These are phyloP conservation scores for Rhodosporidiobolus odoratus DNA, from an alignment of 768 basidiomycete species.

Conservation along the genomic window DNA sequence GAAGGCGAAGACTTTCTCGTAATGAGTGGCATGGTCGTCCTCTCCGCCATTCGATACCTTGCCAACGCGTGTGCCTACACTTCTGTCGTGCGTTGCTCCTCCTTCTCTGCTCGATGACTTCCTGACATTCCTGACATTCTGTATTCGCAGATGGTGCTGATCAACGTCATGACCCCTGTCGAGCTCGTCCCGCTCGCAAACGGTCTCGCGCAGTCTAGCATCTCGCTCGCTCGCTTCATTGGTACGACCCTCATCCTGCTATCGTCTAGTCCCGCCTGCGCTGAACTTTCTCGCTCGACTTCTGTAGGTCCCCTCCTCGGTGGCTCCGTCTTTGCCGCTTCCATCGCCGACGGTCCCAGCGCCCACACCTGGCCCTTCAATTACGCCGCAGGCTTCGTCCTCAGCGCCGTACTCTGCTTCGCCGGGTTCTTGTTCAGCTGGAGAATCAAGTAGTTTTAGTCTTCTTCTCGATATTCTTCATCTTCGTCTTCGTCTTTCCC, in stretches of 20 bases:
- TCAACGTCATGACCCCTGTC: constrained; percentile 74
- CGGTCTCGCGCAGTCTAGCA: constrained; percentile 90
- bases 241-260: constrained; percentile 55
- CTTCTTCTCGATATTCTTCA: background rate
- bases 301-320: constrained; percentile 33
- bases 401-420: constrained; percentile 50
- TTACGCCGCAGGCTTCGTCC: constrained; percentile 24
- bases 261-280: constrained; percentile 34
- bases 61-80: constrained; percentile 71
- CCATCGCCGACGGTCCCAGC: constrained; percentile 61
- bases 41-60: constrained; percentile 37
- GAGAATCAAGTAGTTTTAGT: constrained; percentile 56
- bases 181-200: constrained; percentile 84
- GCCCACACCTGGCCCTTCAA: constrained; percentile 70
- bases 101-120: constrained; percentile 55
- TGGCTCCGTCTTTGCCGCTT: constrained; percentile 66
- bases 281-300: background rate
- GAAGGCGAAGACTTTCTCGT: constrained; percentile 61
- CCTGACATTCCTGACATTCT: background rate
- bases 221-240: constrained; percentile 83
- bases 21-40: constrained; percentile 63
- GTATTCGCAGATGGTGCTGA: constrained; percentile 27
- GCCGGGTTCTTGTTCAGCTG: constrained; percentile 66
- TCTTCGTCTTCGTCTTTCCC: background rate
- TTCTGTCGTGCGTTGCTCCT: constrained; percentile 72